A percentile compares a stretch with the other conserved stretches of the same genome.
phyloP scores from a whole-genome alignment of 148 eudicot genomes.

The Cornus controversa region DNA sequence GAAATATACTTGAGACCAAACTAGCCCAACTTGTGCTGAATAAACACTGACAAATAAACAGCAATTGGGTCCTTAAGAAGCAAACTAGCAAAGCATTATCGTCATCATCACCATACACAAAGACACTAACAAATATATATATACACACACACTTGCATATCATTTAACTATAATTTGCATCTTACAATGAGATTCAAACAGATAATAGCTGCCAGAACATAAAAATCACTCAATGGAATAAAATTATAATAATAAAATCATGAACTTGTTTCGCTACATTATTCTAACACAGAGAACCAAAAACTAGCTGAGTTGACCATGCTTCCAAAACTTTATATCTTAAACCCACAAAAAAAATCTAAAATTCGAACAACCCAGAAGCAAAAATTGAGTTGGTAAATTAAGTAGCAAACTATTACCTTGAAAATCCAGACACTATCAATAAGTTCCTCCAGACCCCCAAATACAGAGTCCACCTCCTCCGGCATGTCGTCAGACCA shows the following conservation, averaged over 20 bases:
- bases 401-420: slow-evolving; percentile 28
- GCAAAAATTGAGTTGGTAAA: not conserved
- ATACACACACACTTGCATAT: not conserved
- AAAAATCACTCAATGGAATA: too few relatives aligned
- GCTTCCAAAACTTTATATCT: not conserved
- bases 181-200: not conserved
- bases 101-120: not conserved
- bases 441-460: slow-evolving; percentile 41
- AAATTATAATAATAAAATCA: too few relatives aligned
- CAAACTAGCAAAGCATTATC: not conserved
- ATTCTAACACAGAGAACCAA: not conserved
- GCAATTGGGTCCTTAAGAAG: not conserved
- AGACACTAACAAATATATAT: not conserved
- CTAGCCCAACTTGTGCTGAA: not conserved
- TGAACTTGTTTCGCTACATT: too few relatives aligned
- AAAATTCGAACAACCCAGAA: not conserved
- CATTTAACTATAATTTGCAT: not conserved
- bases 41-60: not conserved
- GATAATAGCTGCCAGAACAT: not conserved
- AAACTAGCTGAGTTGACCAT: not conserved
- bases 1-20: not conserved
- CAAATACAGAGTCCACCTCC: slow-evolving; percentile 24
- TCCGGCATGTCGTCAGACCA: slow-evolving; percentile 18
- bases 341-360: not conserved
- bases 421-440: slow-evolving; percentile 54